These are phyloP conservation scores for Daldinia decipiens DNA, from an alignment of 495 filamentous ascomycete species.

Conservation along the genomic window DNA sequence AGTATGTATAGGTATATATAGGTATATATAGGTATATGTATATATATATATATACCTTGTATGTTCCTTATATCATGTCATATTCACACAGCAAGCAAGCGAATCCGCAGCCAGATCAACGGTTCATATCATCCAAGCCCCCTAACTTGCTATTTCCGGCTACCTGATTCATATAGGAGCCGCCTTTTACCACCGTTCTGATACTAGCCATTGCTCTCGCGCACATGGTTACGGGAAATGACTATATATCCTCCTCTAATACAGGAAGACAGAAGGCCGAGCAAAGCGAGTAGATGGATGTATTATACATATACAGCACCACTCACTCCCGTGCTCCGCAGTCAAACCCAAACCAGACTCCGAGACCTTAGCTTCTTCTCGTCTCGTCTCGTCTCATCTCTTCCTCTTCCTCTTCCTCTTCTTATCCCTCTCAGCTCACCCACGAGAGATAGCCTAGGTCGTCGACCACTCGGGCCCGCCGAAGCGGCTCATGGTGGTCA, in stretches of 20 bases:
- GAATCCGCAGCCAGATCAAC: background rate
- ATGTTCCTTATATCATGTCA: background rate
- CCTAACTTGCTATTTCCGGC: background rate
- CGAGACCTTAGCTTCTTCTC: background rate
- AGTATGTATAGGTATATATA: background rate
- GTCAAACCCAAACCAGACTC: background rate
- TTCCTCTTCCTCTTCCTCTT: no score
- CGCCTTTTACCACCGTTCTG: background rate
- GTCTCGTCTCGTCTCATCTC: background rate
- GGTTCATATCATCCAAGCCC: background rate
- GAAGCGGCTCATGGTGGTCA: conserved; percentile 73
- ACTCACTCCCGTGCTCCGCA: background rate
- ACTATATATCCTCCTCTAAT: background rate
- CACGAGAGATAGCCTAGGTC: no score
- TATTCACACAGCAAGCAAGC: conserved; percentile 13
- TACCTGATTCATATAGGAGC: background rate
- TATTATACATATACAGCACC: background rate
- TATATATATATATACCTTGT: background rate
- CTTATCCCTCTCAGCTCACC: background rate
- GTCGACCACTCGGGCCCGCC: conserved; percentile 64
- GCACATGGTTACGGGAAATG: background rate
- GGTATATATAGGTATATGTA: no score
- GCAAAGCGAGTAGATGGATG: background rate
- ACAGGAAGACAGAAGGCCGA: background rate
- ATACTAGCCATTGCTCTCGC: background rate